Conservation (phyloP, 2,329 filamentous ascomycete genomes). For the Chaetothyriales sp. region DNA sequence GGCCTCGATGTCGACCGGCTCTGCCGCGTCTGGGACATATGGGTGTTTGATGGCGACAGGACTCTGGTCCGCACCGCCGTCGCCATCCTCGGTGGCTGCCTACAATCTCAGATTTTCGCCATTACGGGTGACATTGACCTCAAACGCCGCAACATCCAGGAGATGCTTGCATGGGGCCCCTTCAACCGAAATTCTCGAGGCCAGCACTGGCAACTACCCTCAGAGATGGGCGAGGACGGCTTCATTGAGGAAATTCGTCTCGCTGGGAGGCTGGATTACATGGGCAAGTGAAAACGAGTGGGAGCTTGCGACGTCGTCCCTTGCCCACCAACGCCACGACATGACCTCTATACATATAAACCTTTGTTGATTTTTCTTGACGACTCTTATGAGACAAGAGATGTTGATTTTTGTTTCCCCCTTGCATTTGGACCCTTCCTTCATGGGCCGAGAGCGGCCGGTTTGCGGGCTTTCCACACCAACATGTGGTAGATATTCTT, state of each 20-base stretch:
- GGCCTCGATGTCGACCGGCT: constrained; percentile 38
- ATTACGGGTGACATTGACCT: constrained; percentile 26
- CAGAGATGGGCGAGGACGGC: constrained; percentile 26
- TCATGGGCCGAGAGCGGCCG: background rate
- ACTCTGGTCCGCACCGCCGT: constrained; percentile 32
- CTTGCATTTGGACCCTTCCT: background rate
- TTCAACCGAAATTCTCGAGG: constrained; percentile 24
- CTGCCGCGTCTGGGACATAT: constrained; percentile 46
- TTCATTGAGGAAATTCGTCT: constrained; percentile 30
- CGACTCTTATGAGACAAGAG: background rate
- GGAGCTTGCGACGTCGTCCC: background rate
- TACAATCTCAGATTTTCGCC: constrained; percentile 29
- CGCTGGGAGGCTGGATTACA: constrained; percentile 25
- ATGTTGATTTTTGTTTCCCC: background rate
- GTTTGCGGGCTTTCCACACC: background rate
- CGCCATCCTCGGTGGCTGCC: constrained; percentile 26
- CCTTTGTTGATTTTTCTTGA: background rate
- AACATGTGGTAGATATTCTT: background rate
- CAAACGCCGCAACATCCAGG: constrained; percentile 16
- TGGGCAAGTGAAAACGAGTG: constrained; percentile 8
- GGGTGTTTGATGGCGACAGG: constrained; percentile 45
- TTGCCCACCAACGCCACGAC: background rate
- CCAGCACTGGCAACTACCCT: constrained; percentile 28
- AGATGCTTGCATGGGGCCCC: constrained; percentile 21
- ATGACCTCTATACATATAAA: background rate